Percentiles rank a stretch among this genome's conserved stretches.
Evolutionary conservation across 1,284 basidiomycete genomes (phyloP).

Genomic region (Porogramme epimiltina): DNA sequence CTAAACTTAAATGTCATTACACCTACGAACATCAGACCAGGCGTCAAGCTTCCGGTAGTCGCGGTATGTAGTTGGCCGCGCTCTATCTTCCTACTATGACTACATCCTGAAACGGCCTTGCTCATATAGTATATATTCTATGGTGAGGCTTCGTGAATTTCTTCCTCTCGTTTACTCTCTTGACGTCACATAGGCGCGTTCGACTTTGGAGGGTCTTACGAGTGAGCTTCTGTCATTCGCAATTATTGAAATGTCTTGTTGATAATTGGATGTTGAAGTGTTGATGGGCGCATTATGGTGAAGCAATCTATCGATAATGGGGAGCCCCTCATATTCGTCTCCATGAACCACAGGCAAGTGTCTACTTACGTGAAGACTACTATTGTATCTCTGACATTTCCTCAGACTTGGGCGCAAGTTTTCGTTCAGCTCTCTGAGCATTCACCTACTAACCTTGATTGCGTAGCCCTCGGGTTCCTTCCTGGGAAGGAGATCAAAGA

Average conservation of each 20-base stretch:
- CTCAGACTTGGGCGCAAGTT: background rate
- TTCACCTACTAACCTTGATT: background rate
- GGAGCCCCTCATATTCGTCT: slow-evolving; percentile 52
- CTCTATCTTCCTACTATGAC: background rate
- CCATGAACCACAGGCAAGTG: slow-evolving; percentile 53
- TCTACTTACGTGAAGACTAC: background rate
- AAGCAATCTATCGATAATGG: slow-evolving; percentile 46
- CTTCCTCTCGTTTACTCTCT: no score
- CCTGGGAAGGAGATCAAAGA: slow-evolving; percentile 48
- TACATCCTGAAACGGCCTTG: background rate
- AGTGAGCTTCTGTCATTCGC: background rate
- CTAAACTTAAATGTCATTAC: background rate
- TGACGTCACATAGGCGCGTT: background rate
- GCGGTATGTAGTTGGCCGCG: background rate
- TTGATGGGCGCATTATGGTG: slow-evolving; percentile 47
- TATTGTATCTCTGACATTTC: background rate
- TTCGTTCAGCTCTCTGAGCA: background rate
- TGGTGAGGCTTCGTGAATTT: slow-evolving; percentile 28
- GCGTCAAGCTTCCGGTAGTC: background rate
- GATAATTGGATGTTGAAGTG: slow-evolving; percentile 20
- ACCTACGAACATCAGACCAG: background rate
- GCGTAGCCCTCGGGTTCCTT: slow-evolving; percentile 45
- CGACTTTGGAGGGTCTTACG: background rate
- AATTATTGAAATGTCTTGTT: slow-evolving; percentile 7
- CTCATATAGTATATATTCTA: slow-evolving; percentile 54